Evolutionary conservation across 2,329 filamentous ascomycete species (phyloP), one percentile per base, ranked within the genome.

Genomic region (Metarhizium sp.): DNA sequence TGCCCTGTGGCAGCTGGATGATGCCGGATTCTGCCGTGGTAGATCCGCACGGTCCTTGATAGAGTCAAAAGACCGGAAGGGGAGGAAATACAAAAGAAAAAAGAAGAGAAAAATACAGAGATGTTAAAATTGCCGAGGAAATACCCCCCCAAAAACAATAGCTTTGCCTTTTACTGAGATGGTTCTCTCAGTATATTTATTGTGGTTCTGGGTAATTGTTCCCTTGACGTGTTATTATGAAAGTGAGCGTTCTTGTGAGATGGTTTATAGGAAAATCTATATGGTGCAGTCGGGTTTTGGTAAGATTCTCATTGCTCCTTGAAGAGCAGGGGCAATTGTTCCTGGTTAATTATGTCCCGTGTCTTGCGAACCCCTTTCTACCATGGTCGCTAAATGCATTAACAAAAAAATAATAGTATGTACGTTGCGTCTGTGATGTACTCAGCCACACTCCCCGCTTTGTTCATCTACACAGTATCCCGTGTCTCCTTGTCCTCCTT

Each of bases 41-140:
- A 18, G 25, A 32, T 11, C 50, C n/a, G 14, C 6, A 32, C 36
- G 18, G 50, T 20, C 50, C 50, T 51, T 25, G 60, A 63, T 64
- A 64, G 63, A 65, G 60, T 58, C 57, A 52, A 58, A 29, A 56
- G 34, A 55, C 57, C 62, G 56, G 62, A 60, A 62, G 60, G 61
- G 53, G 60, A 59, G 60, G 52, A 60, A 59, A 60, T 53, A 20
- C 16, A 60, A 57, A 56, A 49, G 59, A 57, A 54, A 30, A 48
- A 20, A 34, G 10, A 34, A 34, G 32, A 34, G 10, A 57, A 49
- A 59, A 57, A 54, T 48, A 48, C 45, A 48, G 45, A 30, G 10
- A 6, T 48, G 45, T 48, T 30, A n/a, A 30, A 20, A 56, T 58
- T 58, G 57, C 55, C 64, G 63, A 20, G 45, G 20, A 46, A 8